Percentiles rank a stretch among this genome's conserved stretches.
Evolutionary conservation across 495 filamentous ascomycete species (phyloP).

Genomic region (Neurospora sp.): DNA sequence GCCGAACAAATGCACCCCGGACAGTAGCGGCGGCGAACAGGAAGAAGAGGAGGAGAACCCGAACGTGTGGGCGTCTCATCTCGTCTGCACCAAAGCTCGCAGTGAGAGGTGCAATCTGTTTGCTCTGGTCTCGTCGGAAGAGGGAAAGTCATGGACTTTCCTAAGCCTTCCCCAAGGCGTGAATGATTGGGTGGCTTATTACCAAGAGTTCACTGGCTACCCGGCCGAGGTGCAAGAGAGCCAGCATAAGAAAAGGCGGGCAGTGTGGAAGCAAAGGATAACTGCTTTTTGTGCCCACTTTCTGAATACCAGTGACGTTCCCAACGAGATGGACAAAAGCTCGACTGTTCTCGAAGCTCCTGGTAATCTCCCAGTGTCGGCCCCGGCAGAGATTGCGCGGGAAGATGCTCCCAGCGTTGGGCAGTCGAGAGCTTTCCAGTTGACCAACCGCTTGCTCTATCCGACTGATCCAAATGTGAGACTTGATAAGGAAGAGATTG

Average conservation of each 20-base stretch:
- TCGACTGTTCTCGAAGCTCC: no score
- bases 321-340: no score
- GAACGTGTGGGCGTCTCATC: neutral
- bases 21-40: neutral
- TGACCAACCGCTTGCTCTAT: neutral
- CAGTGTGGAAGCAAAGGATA: neutral
- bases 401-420: neutral
- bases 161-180: neutral
- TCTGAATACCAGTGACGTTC: neutral
- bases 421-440: neutral
- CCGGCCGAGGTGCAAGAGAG: neutral
- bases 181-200: neutral
- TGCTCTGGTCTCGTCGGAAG: neutral
- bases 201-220: neutral
- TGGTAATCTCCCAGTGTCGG: no score
- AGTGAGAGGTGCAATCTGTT: neutral
- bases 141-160: neutral
- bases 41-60: neutral
- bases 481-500: neutral
- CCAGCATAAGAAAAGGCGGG: neutral
- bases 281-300: neutral
- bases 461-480: neutral
- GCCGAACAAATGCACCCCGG: neutral
- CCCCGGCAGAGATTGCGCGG: no score
- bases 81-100: neutral